Base-by-base conservation (phyloP, 176 grass and related monocot genomes). In the Musa beccarii region DNA sequence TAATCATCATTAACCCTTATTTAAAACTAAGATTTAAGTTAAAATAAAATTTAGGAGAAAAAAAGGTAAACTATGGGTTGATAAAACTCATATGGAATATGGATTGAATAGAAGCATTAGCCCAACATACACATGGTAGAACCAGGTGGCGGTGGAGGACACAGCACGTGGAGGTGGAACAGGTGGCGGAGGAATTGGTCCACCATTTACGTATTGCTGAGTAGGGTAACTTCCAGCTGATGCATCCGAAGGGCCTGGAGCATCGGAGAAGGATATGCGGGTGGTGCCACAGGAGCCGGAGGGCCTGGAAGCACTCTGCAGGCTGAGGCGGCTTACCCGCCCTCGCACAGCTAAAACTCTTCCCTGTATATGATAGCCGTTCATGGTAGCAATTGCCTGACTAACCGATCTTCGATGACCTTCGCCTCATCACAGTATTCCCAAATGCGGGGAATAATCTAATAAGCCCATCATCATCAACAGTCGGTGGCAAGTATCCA, bases 321-420 rank as follows among this genome's bases (percentile, higher is more conserved):
- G 82, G 78, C 66, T 85, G 84, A 9, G 88, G 90, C 13, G 86
- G 80, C 67, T 92, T 99, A 63, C 95, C 95, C 23, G 90, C 95
- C 57, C 83, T 74, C 95, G 84, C 71, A 94, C 95, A 56, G 84
- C 90, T 11, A 99, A 87, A 68, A 79, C 68, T 87, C 88, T 90
- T 51, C 90, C 95, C 76, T 99, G 88, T 14, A 99, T 74, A 85
- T 91, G 83, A 76, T 84, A 86, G 50, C 90, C 88, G 49, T 93
- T 99, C 95, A 94, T 99, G n/a, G 80, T 73, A 63, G 84, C 69
- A 64, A 91, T 94, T 26, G 90, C 90, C 16, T 86, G 90, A 67
- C 91, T 93, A 72, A 88, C 95, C 91, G 85, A 76, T 94, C 90
- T 79, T 84, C 94, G 77, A 99, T 94, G 77, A 99, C 90, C 78